Conservation (phyloP, 2,329 filamentous ascomycete species). For the Onygenales sp. region DNA sequence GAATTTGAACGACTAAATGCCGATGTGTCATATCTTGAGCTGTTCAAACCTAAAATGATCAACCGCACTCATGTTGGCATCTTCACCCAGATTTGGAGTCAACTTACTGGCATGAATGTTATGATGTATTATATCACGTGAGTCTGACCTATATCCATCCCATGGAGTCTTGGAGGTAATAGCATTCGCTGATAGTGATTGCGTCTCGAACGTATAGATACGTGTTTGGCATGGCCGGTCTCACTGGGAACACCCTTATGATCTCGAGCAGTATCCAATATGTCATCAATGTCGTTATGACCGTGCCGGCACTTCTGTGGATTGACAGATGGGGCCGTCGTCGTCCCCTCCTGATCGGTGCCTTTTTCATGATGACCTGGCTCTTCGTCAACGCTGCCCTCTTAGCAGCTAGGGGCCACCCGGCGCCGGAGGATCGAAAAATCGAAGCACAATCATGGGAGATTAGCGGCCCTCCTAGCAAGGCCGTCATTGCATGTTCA, state of each 20-base stretch:
- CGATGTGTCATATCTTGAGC: constrained; percentile 60
- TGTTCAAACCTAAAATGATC: constrained; percentile 64
- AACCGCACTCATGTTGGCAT: constrained; percentile 63
- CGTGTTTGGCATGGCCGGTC: constrained; percentile 62
- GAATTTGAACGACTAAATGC: constrained; percentile 63
- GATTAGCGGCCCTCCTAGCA: constrained; percentile 36
- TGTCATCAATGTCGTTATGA: constrained; percentile 73
- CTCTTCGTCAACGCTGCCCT: constrained; percentile 37
- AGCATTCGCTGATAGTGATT: too few species aligned
- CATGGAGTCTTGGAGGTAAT: too few species aligned
- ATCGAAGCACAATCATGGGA: constrained; percentile 30
- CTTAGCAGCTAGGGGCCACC: constrained; percentile 36
- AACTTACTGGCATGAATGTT: constrained; percentile 68
- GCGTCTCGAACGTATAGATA: constrained; percentile 30
- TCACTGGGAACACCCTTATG: constrained; percentile 49
- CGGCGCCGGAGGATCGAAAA: constrained; percentile 16
- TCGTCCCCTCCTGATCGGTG: constrained; percentile 54
- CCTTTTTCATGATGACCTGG: constrained; percentile 49
- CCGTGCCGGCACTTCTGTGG: constrained; percentile 63
- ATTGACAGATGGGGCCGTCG: constrained; percentile 70
- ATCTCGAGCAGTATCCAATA: constrained; percentile 62
- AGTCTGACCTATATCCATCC: constrained; percentile 19
- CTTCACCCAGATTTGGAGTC: constrained; percentile 67
- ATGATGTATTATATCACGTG: constrained; percentile 61
- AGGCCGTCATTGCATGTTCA: constrained; percentile 57